These are phyloP conservation scores for Filosporella fistucella DNA, from an alignment of 495 filamentous ascomycete genomes.

Conservation along the genomic window DNA sequence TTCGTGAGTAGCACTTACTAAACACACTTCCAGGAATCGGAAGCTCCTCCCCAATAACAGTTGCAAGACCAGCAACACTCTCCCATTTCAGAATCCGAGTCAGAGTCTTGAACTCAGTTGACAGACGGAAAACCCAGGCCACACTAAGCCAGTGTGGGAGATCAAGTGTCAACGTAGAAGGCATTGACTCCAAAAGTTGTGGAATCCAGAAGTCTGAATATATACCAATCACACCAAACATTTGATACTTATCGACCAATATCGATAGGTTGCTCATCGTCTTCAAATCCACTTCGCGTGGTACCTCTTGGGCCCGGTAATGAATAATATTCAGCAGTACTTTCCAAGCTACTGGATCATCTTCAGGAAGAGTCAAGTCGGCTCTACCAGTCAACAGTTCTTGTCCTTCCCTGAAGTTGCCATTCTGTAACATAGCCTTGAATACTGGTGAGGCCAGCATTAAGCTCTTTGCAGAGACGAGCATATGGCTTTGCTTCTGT, in stretches of 20 bases:
- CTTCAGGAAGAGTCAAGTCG: conserved; percentile 12
- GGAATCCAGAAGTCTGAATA: conserved; percentile 43
- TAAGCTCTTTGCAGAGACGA: conserved; percentile 49
- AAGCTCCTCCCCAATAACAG: no score
- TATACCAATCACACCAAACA: conserved; percentile 36
- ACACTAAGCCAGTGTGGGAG: conserved; percentile 35
- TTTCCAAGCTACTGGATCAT: conserved; percentile 7
- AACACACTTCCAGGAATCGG: no score
- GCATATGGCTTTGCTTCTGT: conserved; percentile 6
- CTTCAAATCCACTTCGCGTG: conserved; percentile 33
- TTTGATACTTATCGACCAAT: conserved; percentile 47
- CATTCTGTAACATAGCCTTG: conserved; percentile 12
- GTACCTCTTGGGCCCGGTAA: conserved; percentile 36
- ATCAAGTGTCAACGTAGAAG: conserved; percentile 28
- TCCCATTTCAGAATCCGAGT: conserved; percentile 12
- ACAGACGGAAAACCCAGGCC: conserved; percentile 28
- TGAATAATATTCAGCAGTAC: conserved; percentile 40
- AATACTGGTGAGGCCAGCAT: conserved; percentile 44
- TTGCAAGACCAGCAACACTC: no score
- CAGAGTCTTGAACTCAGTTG: conserved; percentile 5
- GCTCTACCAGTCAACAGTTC: conserved; percentile 10
- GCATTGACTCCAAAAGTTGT: no score
- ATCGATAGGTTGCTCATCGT: conserved; percentile 44
- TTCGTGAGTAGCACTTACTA: no score
- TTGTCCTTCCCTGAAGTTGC: conserved; percentile 17